Evolutionary conservation across 2,329 filamentous ascomycete species (phyloP).

Genomic region (Neospermospora avenae): DNA sequence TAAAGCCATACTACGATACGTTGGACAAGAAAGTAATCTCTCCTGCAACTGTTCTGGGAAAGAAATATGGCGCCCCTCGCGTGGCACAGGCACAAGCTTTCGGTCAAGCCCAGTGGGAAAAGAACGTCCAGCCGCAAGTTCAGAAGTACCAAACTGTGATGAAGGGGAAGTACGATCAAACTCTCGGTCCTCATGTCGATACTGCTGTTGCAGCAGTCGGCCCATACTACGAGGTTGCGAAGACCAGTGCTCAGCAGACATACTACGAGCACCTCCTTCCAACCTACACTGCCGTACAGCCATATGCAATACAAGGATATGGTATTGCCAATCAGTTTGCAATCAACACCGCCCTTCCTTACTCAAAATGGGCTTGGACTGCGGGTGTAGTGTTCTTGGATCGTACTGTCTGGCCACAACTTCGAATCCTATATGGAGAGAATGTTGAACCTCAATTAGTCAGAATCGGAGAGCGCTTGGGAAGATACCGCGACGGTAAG

Average conservation of each 20-base stretch:
- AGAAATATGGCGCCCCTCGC: conserved; percentile 72
- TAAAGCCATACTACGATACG: conserved; percentile 69
- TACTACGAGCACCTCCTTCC: conserved; percentile 74
- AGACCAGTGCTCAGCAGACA: conserved; percentile 60
- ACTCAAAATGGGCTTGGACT: conserved; percentile 67
- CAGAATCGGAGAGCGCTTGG: conserved; percentile 86
- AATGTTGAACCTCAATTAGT: conserved; percentile 95
- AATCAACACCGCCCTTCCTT: conserved; percentile 67
- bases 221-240: conserved; percentile 71
- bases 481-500: conserved; percentile 64
- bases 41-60: conserved; percentile 64
- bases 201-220: conserved; percentile 53
- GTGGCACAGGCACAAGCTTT: conserved; percentile 65
- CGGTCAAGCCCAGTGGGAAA: conserved; percentile 71
- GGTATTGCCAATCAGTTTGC: conserved; percentile 63
- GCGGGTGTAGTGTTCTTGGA: conserved; percentile 69
- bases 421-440: conserved; percentile 78
- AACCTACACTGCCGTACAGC: conserved; percentile 68
- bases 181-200: conserved; percentile 71
- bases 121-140: conserved; percentile 72
- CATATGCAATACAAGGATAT: conserved; percentile 71
- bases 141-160: conserved; percentile 59
- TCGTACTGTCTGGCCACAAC: conserved; percentile 73
- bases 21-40: conserved; percentile 62
- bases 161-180: conserved; percentile 64